phyloP scores from a whole-genome alignment of 257 asterid genomes.

The Salvia hispanica region DNA sequence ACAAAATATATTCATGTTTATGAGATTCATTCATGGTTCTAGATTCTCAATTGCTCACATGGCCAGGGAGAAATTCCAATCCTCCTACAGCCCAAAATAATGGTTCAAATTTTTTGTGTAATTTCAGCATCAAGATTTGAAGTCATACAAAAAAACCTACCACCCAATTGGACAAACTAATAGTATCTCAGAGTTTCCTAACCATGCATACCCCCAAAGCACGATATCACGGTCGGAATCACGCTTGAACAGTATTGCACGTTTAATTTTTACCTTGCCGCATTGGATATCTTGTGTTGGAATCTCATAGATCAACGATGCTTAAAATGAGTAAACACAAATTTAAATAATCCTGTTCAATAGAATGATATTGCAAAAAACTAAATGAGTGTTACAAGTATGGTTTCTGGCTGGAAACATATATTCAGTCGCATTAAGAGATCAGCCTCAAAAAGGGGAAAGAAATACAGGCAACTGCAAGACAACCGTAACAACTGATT shows the following conservation, averaged over 20 bases:
- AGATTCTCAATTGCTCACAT: too few relatives aligned
- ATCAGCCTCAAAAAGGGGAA: slow-evolving; percentile 22
- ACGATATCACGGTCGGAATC: too few relatives aligned
- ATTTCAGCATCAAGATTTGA: too few relatives aligned
- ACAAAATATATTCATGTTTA: not conserved
- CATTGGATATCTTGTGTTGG: not conserved
- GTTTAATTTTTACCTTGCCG: too few relatives aligned
- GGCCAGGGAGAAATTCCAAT: too few relatives aligned
- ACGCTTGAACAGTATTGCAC: too few relatives aligned
- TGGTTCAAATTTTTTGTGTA: too few relatives aligned
- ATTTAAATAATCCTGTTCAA: slow-evolving; percentile 10
- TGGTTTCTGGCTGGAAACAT: slow-evolving; percentile 18
- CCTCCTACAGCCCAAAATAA: too few relatives aligned
- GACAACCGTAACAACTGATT: slow-evolving; percentile 23
- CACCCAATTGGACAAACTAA: too few relatives aligned
- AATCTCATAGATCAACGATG: not conserved
- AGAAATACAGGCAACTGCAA: slow-evolving; percentile 22
- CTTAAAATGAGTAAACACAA: not conserved
- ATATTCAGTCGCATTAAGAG: slow-evolving; percentile 16
- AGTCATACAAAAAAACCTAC: too few relatives aligned
- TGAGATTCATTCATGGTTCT: not conserved
- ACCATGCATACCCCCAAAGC: too few relatives aligned
- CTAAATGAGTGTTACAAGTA: slow-evolving; percentile 25
- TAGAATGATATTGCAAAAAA: slow-evolving; percentile 18
- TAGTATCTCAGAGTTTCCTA: too few relatives aligned